A percentile compares a stretch with the other conserved stretches of the same genome.
Evolutionary conservation across 164 flowering plant species (phyloP).

Genomic region (Vitis riparia): DNA sequence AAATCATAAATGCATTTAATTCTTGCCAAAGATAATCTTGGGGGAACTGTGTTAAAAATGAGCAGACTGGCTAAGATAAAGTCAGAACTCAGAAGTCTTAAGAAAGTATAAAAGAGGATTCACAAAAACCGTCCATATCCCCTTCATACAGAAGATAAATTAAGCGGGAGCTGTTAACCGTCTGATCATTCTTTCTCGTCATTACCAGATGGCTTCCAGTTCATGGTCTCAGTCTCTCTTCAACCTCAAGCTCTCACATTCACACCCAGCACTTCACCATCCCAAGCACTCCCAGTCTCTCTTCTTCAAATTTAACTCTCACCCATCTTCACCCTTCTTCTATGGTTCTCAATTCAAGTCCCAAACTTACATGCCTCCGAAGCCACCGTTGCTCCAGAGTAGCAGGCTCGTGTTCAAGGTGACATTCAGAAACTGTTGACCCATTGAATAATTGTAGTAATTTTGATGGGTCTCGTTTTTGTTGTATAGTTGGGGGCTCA

Average conservation of each 20-base stretch:
- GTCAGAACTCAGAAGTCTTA: neutral
- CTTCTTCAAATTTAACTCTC: conserved; percentile 2
- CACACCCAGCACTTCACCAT: conserved; percentile 6
- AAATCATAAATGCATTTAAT: too few relatives aligned
- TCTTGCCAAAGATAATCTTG: too few relatives aligned
- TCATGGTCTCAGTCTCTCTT: conserved; percentile 19
- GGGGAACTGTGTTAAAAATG: too few relatives aligned
- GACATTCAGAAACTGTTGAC: neutral
- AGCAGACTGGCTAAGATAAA: too few relatives aligned
- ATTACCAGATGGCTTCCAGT: conserved; percentile 28
- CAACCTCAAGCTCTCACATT: conserved; percentile 8
- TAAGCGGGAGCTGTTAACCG: neutral
- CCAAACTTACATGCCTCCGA: neutral
- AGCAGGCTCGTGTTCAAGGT: conserved; percentile 14
- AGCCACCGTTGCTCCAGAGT: neutral
- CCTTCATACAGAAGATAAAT: neutral
- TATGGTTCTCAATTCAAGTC: neutral
- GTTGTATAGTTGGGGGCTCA: conserved; percentile 32
- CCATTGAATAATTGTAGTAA: neutral
- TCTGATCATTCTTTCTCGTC: neutral
- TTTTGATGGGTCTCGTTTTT: conserved; percentile 1
- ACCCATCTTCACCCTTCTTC: neutral
- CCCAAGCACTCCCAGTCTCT: conserved; percentile 14
- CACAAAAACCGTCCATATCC: too few relatives aligned
- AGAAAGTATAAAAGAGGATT: neutral